Evolutionary conservation across 352 stramenopile species (phyloP), one percentile per base, ranked within the genome.

Genomic region (Globisporangium irregulare): DNA sequence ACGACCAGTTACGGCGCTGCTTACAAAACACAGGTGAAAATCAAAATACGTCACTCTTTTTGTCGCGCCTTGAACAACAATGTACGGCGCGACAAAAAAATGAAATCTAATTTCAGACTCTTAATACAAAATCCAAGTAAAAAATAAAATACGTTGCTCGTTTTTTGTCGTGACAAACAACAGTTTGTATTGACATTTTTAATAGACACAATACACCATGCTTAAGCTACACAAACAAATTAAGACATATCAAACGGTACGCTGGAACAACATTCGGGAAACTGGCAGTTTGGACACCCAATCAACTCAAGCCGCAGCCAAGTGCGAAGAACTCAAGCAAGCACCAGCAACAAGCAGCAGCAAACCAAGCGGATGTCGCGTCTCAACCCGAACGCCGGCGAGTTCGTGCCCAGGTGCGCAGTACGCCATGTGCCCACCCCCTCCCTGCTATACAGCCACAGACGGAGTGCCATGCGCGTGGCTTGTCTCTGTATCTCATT

Each of bases 341-440:
- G 41, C 15, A 50, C 38, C 41, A 22, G 43, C 15, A 50, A 50
- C 15, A 5, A 50, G 15, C 43, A 59, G 54, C 14, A 59, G 54
- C n/a, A 58, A 15, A 59, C 32, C 53, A 15, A 58, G 36, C 62
- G 50, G 25, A 82, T 82, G 73, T 81, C 78, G 46, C 74, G 71
- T 55, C 81, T 94, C 64, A 94, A 94, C 70, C 86, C 86, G 62
- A 91, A 94, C 72, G 86, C 86, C n/a, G 84, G 84, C 79, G 86
- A 87, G 69, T 94, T 87, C 68, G 83, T 92, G 60, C 86, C 86
- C 36, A 92, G 80, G 86, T 91, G 66, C 59, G 81, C 69, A n/a
- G 27, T n/a, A 10, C 4, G 6, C 22, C 48, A 27, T 24, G 22
- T 43, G 15, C 67, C 59, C 46, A 62, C 25, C 55, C 43, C 9